Base-by-base conservation (phyloP, 1,284 basidiomycete genomes). In the Ustilago loliicola region DNA sequence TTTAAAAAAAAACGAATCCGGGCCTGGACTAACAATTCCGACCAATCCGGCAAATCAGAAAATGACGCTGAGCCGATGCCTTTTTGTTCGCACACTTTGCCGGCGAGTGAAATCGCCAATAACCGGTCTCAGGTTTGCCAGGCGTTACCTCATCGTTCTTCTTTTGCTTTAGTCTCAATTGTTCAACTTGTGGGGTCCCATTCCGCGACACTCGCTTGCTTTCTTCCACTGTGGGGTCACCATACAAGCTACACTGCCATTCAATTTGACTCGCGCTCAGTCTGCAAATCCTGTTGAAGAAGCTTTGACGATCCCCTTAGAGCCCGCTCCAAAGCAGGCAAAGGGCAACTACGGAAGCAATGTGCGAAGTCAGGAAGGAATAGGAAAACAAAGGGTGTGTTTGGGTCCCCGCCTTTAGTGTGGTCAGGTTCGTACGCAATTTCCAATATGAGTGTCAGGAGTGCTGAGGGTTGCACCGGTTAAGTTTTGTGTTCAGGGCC, bases 1-100 rank as follows among this genome's bases (percentile, higher is more conserved):
- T 11, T 29, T 47, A 30, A 15, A 23, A 11, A 8, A 48, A 23
- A 42, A 17, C 15, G 40, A 5, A 13, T 19, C 45, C 45, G 40
- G 47, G 29, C 19, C 34, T 11, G 15, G 11, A 48, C 36, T 45
- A n/a, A n/a, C n/a, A n/a, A 45, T 50, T 42, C 60, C 69, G 63
- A 72, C 54, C 34, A 40, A 62, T 63, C 64, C 69, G 69, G 69
- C 47, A 66, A 66, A 27, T 1, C 2, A 10, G 21, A 7, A n/a
- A n/a, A 52, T 58, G 69, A 72, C 63, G 69, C 63, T 61, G 63
- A 50, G 52, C 69, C 62, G 64, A 38, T 60, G 42, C 17, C 40
- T 40, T n/a, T 23, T 10, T 3, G n/a, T 23, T 21, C 29, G 27
- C 27, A 17, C 27, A 23, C n/a, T 47, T 8, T 54, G 45, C 61